A percentile compares a stretch with the other conserved stretches of the same genome.
These are phyloP conservation scores for Pichia sp. DNA, from an alignment of 1,139 yeast species.

Conservation along the genomic window DNA sequence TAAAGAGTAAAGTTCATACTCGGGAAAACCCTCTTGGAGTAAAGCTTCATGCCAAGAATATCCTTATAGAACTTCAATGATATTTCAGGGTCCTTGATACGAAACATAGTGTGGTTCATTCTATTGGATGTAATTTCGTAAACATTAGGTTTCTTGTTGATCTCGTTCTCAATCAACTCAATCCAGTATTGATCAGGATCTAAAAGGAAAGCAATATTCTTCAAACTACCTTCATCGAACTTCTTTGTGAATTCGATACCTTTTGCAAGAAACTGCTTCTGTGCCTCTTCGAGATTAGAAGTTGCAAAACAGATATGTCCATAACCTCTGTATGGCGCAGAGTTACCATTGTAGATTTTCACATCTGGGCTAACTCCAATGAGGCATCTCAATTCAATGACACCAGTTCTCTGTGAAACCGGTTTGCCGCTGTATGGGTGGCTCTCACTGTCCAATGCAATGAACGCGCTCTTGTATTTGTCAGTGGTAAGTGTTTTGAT, in stretches of 20 bases:
- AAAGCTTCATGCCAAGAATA: constrained; percentile 71
- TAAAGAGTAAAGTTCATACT: constrained; percentile 78
- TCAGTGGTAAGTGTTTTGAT: constrained; percentile 47
- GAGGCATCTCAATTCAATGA: constrained; percentile 78
- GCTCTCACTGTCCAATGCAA: constrained; percentile 46
- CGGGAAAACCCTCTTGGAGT: constrained; percentile 47
- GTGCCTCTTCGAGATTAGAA: constrained; percentile 62
- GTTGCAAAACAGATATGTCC: constrained; percentile 91
- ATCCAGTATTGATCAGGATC: constrained; percentile 98
- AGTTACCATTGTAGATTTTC: constrained; percentile 73
- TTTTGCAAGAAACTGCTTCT: constrained; percentile 46
- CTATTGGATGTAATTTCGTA: constrained; percentile 42
- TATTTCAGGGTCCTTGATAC: constrained; percentile 76
- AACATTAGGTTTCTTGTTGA: constrained; percentile 33
- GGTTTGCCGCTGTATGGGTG: constrained; percentile 39
- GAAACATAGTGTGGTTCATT: constrained; percentile 91
- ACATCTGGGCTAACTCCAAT: too few species aligned
- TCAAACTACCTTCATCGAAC: constrained; percentile 83
- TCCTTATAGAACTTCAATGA: constrained; percentile 73
- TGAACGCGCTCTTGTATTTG: constrained; percentile 60
- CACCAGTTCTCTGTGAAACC: constrained; percentile 64
- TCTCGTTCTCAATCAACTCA: constrained; percentile 67
- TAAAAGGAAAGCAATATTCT: constrained; percentile 84
- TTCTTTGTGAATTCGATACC: constrained; percentile 78
- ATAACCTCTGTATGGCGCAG: constrained; percentile 78